phyloP scores from a whole-genome alignment of 2,329 filamentous ascomycete genomes.

The Fusarium heterosporum region DNA sequence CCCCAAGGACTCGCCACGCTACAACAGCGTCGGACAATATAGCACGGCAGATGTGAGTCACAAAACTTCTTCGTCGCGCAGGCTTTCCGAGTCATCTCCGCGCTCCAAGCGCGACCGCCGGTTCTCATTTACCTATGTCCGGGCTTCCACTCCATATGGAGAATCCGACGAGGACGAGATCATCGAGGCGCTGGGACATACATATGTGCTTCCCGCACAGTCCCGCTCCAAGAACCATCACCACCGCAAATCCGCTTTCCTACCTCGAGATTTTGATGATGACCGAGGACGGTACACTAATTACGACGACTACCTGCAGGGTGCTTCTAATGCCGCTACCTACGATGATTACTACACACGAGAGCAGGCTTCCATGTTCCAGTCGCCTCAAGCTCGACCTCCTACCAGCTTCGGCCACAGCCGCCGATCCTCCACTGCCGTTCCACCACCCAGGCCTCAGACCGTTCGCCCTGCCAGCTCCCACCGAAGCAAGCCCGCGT shows the following conservation, averaged over 20 bases:
- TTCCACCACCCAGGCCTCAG: constrained; percentile 65
- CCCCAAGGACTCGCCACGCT: constrained; percentile 68
- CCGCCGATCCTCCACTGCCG: constrained; percentile 62
- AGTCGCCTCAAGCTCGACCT: constrained; percentile 56
- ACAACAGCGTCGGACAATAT: constrained; percentile 72
- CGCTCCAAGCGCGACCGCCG: constrained; percentile 64
- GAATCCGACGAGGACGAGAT: constrained; percentile 74
- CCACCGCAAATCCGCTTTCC: constrained; percentile 51
- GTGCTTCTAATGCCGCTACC: constrained; percentile 46
- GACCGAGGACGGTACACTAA: constrained; percentile 69
- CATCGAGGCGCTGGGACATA: constrained; percentile 65
- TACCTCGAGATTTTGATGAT: constrained; percentile 58
- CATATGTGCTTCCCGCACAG: constrained; percentile 65
- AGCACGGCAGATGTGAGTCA: constrained; percentile 75
- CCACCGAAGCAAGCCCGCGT: constrained; percentile 41
- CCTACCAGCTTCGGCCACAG: constrained; percentile 57
- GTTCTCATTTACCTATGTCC: constrained; percentile 69
- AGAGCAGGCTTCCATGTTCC: constrained; percentile 51
- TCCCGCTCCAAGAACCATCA: constrained; percentile 55
- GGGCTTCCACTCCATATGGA: constrained; percentile 68
- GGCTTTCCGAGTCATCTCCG: constrained; percentile 52
- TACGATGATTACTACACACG: constrained; percentile 54
- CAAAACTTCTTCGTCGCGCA: constrained; percentile 62
- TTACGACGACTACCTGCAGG: constrained; percentile 68
- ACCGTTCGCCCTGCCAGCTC: constrained; percentile 60